Base-by-base conservation (phyloP, 352 stramenopile genomes). In the Phytophthora cactorum region DNA sequence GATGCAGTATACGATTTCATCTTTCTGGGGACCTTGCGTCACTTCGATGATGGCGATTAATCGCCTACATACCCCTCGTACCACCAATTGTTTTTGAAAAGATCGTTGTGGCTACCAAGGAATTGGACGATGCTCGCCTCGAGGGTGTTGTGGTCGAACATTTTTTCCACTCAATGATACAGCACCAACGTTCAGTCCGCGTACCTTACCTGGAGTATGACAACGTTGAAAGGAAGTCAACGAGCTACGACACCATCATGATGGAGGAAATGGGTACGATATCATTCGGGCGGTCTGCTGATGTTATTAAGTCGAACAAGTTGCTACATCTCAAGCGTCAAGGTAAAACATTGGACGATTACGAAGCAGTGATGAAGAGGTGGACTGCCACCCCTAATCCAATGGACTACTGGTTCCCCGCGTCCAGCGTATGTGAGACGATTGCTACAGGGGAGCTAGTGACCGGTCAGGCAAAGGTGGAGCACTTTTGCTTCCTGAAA, bases 371-470 rank as follows among this genome's bases (percentile, higher is more conserved):
- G 41, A 52, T 71, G 62, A 15, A 57, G 43, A 38, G 12, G 2
- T 71, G 67, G 61, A 62, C 61, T 5, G 12, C 5, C 25, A 61
- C 56, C 8, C 36, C 62, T 17, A 53, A n/a, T 32, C 5, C 29
- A 22, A 67, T 71, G 67, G 61, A 71, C 36, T 74, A 67, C 55
- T 70, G 54, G 54, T 59, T 63, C 29, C 56, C 60, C 4, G 34
- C 31, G 45, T 44, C 56, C 27, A 63, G 45, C 57, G n/a, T 68
- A 52, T 55, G 46, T 38, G 49, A 57, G 29, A 66, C 41, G 55
- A 52, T 70, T 52, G 61, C 63, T 62, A 54, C 66, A 2, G 49
- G 59, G 52, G 60, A 17, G 44, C 28, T 74, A 43, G 36, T 43
- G 36, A 43, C 15, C n/a, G 36, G 36, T 45, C n/a, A 41, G 5